Percentiles rank a stretch among this genome's conserved stretches.
Conservation (phyloP, 140 eudicot species). For the Flaveria floridana region DNA sequence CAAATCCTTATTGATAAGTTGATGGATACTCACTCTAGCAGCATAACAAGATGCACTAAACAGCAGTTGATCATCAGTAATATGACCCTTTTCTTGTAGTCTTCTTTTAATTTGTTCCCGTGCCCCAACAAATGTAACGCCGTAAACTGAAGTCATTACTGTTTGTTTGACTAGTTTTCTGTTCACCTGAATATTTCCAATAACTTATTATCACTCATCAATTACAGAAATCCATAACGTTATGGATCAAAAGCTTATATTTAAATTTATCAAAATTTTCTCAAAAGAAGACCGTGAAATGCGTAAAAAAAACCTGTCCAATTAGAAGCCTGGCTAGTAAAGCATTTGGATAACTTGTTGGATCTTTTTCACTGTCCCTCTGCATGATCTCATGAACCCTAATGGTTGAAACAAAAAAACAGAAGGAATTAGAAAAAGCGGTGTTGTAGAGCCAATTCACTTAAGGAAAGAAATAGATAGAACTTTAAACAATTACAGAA, state of each 20-base stretch:
- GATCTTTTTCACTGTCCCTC: constrained; percentile 75
- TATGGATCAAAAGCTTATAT: background rate
- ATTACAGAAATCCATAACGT: background rate
- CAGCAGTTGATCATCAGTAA: constrained; percentile 72
- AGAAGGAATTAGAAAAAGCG: background rate
- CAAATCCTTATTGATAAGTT: background rate
- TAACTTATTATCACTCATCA: constrained; percentile 15
- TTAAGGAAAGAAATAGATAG: background rate
- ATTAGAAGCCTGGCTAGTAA: constrained; percentile 66
- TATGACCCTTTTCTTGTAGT: constrained; percentile 76
- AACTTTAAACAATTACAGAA: background rate
- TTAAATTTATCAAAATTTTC: background rate
- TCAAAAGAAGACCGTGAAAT: constrained; percentile 1
- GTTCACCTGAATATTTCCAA: constrained; percentile 61
- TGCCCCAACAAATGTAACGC: constrained; percentile 92
- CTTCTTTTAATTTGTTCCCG: constrained; percentile 92
- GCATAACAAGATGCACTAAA: constrained; percentile 88
- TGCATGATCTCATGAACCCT: constrained; percentile 87
- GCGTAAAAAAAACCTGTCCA: constrained; percentile 64
- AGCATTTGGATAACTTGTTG: constrained; percentile 68
- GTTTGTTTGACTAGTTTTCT: constrained; percentile 92
- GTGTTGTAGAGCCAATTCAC: background rate
- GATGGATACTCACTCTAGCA: constrained; percentile 63
- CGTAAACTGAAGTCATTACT: constrained; percentile 97
- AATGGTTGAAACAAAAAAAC: constrained; percentile 1